Evolutionary conservation across 2,329 filamentous ascomycete species (phyloP).

Genomic region (Akanthomyces muscarius): DNA sequence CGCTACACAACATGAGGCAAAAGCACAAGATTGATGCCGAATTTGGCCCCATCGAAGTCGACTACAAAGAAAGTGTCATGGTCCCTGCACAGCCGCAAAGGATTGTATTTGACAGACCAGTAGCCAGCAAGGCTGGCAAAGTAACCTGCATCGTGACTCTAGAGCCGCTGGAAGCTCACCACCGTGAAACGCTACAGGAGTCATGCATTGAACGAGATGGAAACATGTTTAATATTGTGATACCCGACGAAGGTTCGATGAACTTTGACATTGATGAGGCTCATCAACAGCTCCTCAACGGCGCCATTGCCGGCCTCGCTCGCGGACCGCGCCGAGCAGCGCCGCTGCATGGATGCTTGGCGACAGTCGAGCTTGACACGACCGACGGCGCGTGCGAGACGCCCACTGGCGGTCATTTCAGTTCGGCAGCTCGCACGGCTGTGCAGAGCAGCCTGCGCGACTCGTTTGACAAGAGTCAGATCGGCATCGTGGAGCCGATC

Average conservation of each 20-base stretch:
- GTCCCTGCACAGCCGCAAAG: constrained; percentile 52
- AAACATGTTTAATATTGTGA: constrained; percentile 61
- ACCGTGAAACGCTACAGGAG: constrained; percentile 36
- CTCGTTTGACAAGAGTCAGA: constrained; percentile 49
- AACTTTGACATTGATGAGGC: constrained; percentile 48
- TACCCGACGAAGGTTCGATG: constrained; percentile 44
- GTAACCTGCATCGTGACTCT: constrained; percentile 70
- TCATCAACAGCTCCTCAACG: constrained; percentile 66
- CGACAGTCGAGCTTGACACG: constrained; percentile 67
- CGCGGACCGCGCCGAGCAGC: constrained; percentile 78
- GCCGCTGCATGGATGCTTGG: constrained; percentile 71
- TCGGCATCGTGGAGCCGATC: constrained; percentile 83
- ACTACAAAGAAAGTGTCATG: constrained; percentile 82
- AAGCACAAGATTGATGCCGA: constrained; percentile 82
- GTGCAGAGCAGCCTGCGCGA: constrained; percentile 66
- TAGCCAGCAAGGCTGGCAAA: constrained; percentile 75
- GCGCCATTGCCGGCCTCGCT: constrained; percentile 76
- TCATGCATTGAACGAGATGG: constrained; percentile 57
- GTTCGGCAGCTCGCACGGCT: constrained; percentile 58
- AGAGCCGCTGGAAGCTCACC: constrained; percentile 51
- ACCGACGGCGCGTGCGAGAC: constrained; percentile 50
- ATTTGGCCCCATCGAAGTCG: constrained; percentile 91
- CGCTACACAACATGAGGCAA: constrained; percentile 78
- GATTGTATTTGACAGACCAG: constrained; percentile 69
- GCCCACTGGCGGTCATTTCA: constrained; percentile 63